Conservation (phyloP, 768 basidiomycete species). For the Leccinum subtestaceum region DNA sequence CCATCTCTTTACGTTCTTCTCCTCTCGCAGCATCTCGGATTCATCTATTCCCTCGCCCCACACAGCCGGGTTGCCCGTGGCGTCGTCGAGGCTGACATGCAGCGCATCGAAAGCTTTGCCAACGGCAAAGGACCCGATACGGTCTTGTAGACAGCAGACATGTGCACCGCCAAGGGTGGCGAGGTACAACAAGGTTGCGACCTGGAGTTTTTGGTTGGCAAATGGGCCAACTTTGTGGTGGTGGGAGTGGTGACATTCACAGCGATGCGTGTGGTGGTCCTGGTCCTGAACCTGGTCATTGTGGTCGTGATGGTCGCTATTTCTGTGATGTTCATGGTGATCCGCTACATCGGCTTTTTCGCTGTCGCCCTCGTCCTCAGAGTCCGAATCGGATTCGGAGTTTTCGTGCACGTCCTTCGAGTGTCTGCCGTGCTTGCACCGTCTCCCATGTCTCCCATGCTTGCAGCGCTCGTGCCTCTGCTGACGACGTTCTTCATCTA, state of each 20-base stretch:
- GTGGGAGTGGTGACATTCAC: background rate
- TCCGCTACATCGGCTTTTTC: background rate
- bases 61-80: conserved; percentile 51
- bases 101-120: conserved; percentile 92
- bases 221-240: conserved; percentile 30
- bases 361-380: background rate
- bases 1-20: conserved; percentile 44
- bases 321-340: background rate
- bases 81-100: conserved; percentile 53
- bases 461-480: background rate
- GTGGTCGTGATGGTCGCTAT: background rate
- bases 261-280: background rate
- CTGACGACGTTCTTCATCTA: conserved; percentile 13
- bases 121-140: conserved; percentile 67
- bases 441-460: background rate
- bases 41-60: conserved; percentile 41
- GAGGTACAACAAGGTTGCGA: conserved; percentile 76
- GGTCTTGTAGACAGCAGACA: conserved; percentile 64
- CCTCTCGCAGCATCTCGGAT: conserved; percentile 11
- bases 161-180: conserved; percentile 88
- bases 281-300: no score
- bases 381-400: background rate
- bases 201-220: conserved; percentile 56
- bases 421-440: background rate
- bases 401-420: background rate